A percentile compares a stretch with the other conserved stretches of the same genome.
Conservation (phyloP, 495 filamentous ascomycete species). For the Trichocladium uniseriatum region DNA sequence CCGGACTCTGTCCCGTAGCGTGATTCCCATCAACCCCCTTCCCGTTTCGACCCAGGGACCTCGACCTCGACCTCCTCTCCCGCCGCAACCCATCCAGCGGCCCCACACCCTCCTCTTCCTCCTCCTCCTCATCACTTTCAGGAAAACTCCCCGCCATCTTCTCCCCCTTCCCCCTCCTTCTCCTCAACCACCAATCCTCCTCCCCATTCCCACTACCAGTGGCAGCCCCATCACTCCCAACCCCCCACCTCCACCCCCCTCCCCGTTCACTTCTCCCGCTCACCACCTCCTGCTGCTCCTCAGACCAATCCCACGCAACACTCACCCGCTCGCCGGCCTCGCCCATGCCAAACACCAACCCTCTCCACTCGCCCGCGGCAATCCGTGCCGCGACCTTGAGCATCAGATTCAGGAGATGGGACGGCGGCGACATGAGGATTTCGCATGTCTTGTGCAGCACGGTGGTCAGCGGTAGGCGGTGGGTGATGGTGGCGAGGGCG, state of each 20-base stretch:
- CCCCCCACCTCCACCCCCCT: background rate
- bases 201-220: no score
- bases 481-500: slow-evolving; percentile 30
- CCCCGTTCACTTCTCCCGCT: background rate
- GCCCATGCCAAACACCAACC: slow-evolving; percentile 38
- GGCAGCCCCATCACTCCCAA: no score
- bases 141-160: slow-evolving; percentile 25
- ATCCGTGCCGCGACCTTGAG: slow-evolving; percentile 70
- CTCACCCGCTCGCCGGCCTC: slow-evolving; percentile 43
- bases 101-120: background rate
- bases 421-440: slow-evolving; percentile 64
- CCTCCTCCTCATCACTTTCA: slow-evolving; percentile 14
- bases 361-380: slow-evolving; percentile 51
- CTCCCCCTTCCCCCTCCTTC: background rate
- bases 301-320: slow-evolving; percentile 42
- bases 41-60: background rate
- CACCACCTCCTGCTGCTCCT: background rate
- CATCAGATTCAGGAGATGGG: slow-evolving; percentile 65
- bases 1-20: no score
- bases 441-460: slow-evolving; percentile 68
- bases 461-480: slow-evolving; percentile 52
- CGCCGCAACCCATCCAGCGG: background rate
- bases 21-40: background rate
- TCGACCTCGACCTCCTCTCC: background rate
- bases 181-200: background rate